Evolutionary conservation across 164 flowering plant species (phyloP), one percentile per base, ranked within the genome.

Genomic region (Vitis amurensis): DNA sequence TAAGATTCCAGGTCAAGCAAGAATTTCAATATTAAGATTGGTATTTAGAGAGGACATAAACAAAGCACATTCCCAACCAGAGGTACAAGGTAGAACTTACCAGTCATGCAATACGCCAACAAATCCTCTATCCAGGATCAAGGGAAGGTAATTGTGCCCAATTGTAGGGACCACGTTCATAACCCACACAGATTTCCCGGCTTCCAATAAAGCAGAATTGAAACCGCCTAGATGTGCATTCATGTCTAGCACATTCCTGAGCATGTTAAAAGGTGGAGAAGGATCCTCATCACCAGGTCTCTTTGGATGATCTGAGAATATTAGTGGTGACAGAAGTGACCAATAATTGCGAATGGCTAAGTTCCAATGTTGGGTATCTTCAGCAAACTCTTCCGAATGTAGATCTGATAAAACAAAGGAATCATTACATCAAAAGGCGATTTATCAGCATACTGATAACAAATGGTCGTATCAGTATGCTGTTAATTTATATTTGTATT

Each of bases 201-300:
- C 82, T 70, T 91, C 91, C 64, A 93, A 61, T 53, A 96, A 76
- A 48, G 97, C 99, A 78, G 90, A 80, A 85, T 89, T 96, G 50
- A 96, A 83, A 15, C 99, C 97, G 55, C 99, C 99, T 78, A 83
- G 89, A 52, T 69, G 94, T 64, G 97, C 91, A 87, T 93, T 96
- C 99, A 93, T 96, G 82, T 96, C 99, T 47, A 96, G 71, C 72
- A 96, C 97, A 86, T 93, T 96, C 69, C 99, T 79, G 49, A 93
- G 79, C 99, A 96, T 96, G 85, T 96, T 93, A 75, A 73, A 91
- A 59, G 99, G 99, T 19, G 99, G 97, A 55, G 91, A 85, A 63
- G 99, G 98, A 85, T 93, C 99, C 80, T 96, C 99, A 76, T 89
- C 98, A 6, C 99, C 98, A 44, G 98, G 99, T 75, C 99, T 85